A percentile compares a stretch with the other conserved stretches of the same genome.
Conservation (phyloP, 1,284 basidiomycete genomes). For the Rhodofomes roseus region DNA sequence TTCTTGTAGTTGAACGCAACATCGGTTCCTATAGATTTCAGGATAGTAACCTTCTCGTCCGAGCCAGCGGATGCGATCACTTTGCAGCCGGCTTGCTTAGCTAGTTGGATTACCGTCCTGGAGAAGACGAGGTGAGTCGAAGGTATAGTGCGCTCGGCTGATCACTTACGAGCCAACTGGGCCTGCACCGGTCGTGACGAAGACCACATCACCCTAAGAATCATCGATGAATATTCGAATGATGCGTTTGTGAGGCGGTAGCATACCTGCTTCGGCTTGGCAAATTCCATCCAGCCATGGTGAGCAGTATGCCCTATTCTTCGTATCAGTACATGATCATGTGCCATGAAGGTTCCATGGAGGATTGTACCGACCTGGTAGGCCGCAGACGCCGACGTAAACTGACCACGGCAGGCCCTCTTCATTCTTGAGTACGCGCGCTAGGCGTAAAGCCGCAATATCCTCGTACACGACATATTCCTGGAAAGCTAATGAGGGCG, state of each 20-base stretch:
- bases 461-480: constrained; percentile 16
- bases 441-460: neutral
- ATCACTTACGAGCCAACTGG: constrained; percentile 2
- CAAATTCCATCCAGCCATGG: constrained; percentile 22
- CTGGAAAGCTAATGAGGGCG: constrained; percentile 15
- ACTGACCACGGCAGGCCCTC: constrained; percentile 27
- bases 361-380: constrained; percentile 24
- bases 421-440: constrained; percentile 22
- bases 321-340: neutral
- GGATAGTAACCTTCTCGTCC: constrained; percentile 63
- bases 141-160: too few species aligned
- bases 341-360: neutral
- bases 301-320: constrained; percentile 21
- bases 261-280: constrained; percentile 17
- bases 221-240: too few species aligned
- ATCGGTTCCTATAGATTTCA: constrained; percentile 64
- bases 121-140: neutral
- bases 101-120: constrained; percentile 53
- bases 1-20: constrained; percentile 74
- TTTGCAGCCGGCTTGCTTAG: constrained; percentile 57
- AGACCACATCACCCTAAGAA: constrained; percentile 19
- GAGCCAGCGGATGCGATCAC: constrained; percentile 75
- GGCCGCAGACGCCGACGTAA: constrained; percentile 30
- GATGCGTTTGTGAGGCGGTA: too few species aligned
- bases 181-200: constrained; percentile 17